A percentile compares a stretch with the other conserved stretches of the same genome.
phyloP scores from a whole-genome alignment of 2,329 filamentous ascomycete species.

The Parasarocladium wereldwijsianum region DNA sequence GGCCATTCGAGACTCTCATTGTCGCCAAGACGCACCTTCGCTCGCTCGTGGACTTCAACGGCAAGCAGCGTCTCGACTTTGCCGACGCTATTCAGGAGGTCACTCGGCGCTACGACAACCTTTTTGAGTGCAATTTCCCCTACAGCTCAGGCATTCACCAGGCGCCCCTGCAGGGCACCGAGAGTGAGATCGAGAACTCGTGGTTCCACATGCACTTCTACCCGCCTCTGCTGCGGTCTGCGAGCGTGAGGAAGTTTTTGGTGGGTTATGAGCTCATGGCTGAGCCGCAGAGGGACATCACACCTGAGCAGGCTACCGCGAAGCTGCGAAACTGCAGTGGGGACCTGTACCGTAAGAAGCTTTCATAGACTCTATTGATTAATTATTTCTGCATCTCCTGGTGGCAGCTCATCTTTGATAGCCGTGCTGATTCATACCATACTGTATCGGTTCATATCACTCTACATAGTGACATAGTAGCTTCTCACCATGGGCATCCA shows the following conservation, averaged over 20 bases:
- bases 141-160: constrained; percentile 97
- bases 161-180: constrained; percentile 68
- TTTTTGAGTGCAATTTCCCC: constrained; percentile 93
- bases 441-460: no score
- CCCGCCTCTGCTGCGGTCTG: constrained; percentile 79
- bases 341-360: constrained; percentile 63
- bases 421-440: no score
- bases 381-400: not conserved
- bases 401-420: constrained; percentile 6
- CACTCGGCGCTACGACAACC: constrained; percentile 83
- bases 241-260: constrained; percentile 88
- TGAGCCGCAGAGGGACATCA: constrained; percentile 96
- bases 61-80: constrained; percentile 55
- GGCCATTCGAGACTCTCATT: constrained; percentile 93
- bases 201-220: constrained; percentile 98
- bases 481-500: constrained; percentile 56
- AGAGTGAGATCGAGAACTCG: constrained; percentile 72
- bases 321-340: constrained; percentile 64
- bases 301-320: constrained; percentile 82
- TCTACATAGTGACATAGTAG: constrained; percentile 50
- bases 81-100: constrained; percentile 80
- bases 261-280: constrained; percentile 95
- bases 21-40: constrained; percentile 73
- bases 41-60: constrained; percentile 66
- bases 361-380: constrained; percentile 5